Conservation (phyloP, 176 grass and related monocot species). For the Panicum miliaceum region DNA sequence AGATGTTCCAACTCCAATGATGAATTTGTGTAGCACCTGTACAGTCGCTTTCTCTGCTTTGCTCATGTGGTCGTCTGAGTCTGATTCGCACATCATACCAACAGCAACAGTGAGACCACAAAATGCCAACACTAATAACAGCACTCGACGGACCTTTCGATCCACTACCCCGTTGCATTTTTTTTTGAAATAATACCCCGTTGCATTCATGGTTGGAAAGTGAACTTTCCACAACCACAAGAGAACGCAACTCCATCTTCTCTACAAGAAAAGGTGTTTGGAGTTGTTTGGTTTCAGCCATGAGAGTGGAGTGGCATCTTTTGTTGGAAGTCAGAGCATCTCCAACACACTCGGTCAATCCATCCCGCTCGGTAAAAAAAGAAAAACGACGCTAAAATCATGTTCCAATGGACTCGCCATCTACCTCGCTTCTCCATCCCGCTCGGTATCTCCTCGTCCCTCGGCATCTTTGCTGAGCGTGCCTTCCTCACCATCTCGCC, state of each 20-base stretch:
- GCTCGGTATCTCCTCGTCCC: no score
- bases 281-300: background rate
- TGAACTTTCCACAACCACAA: background rate
- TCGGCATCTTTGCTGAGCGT: no score
- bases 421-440: no score
- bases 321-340: background rate
- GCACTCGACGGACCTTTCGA: background rate
- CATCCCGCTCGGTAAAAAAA: no score
- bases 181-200: no score
- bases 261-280: background rate
- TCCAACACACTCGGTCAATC: no score
- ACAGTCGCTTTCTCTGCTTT: background rate
- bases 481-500: no score
- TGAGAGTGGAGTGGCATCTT: background rate
- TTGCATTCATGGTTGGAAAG: background rate
- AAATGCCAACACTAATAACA: background rate
- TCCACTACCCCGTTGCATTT: background rate
- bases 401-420: no score
- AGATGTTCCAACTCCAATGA: no score
- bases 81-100: background rate
- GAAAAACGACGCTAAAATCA: no score
- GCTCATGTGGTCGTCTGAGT: background rate
- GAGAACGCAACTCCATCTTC: background rate
- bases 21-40: background rate
- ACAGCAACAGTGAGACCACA: background rate